Percentiles rank a stretch among this genome's conserved stretches.
These are phyloP conservation scores for Osmanthus fragrans DNA, from an alignment of 257 asterid species.

Conservation along the genomic window DNA sequence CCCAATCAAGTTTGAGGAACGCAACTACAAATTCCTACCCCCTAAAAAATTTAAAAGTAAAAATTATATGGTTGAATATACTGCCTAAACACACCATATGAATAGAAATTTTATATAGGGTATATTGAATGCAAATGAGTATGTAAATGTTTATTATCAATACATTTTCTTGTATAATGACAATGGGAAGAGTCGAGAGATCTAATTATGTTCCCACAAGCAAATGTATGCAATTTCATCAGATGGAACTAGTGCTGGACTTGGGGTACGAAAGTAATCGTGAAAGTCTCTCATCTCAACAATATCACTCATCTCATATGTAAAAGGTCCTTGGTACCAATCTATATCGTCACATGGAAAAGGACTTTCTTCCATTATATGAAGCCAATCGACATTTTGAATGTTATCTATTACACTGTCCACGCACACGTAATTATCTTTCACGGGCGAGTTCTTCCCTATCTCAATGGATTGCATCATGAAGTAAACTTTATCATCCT, in stretches of 20 bases:
- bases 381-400: too few species aligned
- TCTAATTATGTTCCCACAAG: too few species aligned
- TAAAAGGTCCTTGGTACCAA: conserved; percentile 28
- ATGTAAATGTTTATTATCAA: neutral
- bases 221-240: neutral
- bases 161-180: neutral
- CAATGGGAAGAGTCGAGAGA: neutral
- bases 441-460: too few species aligned
- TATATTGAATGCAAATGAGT: too few species aligned
- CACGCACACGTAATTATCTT: too few species aligned
- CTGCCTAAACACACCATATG: neutral
- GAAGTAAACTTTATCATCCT: neutral
- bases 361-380: too few species aligned
- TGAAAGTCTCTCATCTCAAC: conserved; percentile 29
- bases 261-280: neutral
- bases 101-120: too few species aligned
- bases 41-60: too few species aligned
- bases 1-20: neutral
- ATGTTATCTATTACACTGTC: too few species aligned
- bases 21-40: neutral
- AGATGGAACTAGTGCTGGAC: neutral
- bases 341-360: too few species aligned
- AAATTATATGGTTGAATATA: neutral
- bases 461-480: too few species aligned
- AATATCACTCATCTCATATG: conserved; percentile 31